Percentiles rank a stretch among this genome's conserved stretches.
Conservation (phyloP, 768 basidiomycete genomes). For the Galerina marginata region DNA sequence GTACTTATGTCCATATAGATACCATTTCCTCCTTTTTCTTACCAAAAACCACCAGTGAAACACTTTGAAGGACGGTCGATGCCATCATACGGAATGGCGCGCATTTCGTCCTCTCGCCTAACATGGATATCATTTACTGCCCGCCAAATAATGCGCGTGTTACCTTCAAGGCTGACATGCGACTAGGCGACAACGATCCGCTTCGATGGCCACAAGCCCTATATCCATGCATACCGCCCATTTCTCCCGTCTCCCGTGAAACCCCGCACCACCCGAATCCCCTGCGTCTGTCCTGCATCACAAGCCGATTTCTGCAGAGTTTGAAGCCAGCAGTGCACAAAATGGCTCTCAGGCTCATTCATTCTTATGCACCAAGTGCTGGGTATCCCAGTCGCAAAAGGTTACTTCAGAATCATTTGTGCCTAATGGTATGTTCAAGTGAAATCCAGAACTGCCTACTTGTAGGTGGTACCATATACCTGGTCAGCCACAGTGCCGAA, state of each 20-base stretch:
- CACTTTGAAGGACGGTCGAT: conserved; percentile 12
- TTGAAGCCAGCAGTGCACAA: no score
- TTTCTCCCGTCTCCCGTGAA: conserved; percentile 2
- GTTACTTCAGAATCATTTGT: no score
- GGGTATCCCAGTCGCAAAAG: no score
- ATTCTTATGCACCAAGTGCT: no score
- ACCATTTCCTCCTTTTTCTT: neutral
- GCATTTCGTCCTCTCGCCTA: conserved; percentile 16
- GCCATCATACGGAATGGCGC: conserved; percentile 1
- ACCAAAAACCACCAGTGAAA: neutral
- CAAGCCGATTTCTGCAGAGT: no score
- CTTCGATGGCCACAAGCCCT: conserved; percentile 13
- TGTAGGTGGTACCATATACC: no score
- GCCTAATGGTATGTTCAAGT: no score
- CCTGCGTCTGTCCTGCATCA: no score
- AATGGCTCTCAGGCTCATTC: no score
- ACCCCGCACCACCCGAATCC: neutral
- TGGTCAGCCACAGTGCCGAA: no score
- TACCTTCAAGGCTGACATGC: neutral
- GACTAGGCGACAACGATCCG: conserved; percentile 6
- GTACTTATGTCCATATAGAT: neutral
- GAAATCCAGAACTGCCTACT: no score
- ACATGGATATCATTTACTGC: conserved; percentile 14
- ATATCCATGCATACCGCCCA: neutral
- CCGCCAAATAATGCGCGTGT: neutral